Percentiles rank a stretch among this genome's conserved stretches.
Conservation (phyloP, 1,139 yeast genomes). For the Saccharomycopsis hybrid region DNA sequence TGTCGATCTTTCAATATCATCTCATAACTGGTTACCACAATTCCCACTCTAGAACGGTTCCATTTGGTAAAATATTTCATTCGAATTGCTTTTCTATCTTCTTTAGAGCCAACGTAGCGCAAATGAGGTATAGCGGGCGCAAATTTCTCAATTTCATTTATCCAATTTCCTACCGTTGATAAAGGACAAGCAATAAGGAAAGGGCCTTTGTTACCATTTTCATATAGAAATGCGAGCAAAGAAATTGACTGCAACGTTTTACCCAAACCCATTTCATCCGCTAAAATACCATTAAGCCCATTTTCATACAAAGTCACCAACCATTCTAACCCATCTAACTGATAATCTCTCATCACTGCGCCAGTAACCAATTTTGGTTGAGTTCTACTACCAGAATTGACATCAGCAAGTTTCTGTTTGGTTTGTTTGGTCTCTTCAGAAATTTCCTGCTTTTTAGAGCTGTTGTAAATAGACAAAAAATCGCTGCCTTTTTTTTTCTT, state of each 20-base stretch:
- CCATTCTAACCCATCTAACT: constrained; percentile 89
- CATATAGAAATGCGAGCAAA: constrained; percentile 67
- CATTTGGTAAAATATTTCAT: constrained; percentile 28
- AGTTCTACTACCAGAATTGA: constrained; percentile 21
- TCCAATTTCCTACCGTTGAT: constrained; percentile 85
- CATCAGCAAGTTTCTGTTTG: constrained; percentile 23
- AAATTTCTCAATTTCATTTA: constrained; percentile 59
- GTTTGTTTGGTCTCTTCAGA: constrained; percentile 22
- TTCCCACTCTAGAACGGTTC: constrained; percentile 31
- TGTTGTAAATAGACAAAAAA: constrained; percentile 9
- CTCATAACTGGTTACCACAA: constrained; percentile 80
- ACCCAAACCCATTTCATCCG: constrained; percentile 97
- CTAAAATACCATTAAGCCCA: constrained; percentile 89
- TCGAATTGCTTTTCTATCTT: constrained; percentile 42
- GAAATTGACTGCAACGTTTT: constrained; percentile 86
- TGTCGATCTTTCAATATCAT: constrained; percentile 61
- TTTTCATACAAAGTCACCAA: constrained; percentile 79
- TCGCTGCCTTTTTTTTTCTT: constrained; percentile 21
- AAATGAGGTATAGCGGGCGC: constrained; percentile 65
- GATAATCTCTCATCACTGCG: constrained; percentile 72
- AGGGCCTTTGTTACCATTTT: constrained; percentile 77
- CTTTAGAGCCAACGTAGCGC: constrained; percentile 61
- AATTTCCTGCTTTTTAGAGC: constrained; percentile 15
- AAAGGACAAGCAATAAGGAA: constrained; percentile 83
- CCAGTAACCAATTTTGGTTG: constrained; percentile 70